Evolutionary conservation across 1,284 basidiomycete species (phyloP).

Genomic region (Cerrena zonata): DNA sequence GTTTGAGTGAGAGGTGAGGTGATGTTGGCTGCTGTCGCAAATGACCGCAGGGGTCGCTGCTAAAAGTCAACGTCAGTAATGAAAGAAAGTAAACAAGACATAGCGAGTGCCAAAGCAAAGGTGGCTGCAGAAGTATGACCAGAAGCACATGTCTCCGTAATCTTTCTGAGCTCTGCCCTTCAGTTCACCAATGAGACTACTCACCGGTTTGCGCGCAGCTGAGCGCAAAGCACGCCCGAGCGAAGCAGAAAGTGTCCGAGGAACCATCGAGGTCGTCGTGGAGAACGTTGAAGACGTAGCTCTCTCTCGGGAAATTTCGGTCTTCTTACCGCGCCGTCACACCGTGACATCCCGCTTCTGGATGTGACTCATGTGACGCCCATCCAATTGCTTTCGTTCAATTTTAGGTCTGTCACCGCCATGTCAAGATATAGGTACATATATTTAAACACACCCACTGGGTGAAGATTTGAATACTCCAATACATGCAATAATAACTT

Average conservation of each 20-base stretch:
- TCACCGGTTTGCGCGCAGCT: conserved; percentile 51
- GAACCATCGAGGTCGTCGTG: conserved; percentile 49
- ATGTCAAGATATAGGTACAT: too few species aligned
- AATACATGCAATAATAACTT: too few species aligned
- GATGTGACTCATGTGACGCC: not conserved
- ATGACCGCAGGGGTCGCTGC: conserved; percentile 42
- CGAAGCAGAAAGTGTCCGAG: conserved; percentile 54
- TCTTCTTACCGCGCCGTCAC: not conserved
- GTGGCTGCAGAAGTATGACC: too few species aligned
- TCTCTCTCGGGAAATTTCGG: not conserved
- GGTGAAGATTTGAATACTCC: too few species aligned
- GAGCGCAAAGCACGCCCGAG: conserved; percentile 58
- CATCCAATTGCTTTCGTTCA: not conserved
- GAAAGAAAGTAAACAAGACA: too few species aligned
- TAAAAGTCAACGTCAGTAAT: not conserved
- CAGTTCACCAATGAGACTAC: conserved; percentile 24
- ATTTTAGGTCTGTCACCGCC: not conserved
- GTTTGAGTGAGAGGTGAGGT: conserved; percentile 77
- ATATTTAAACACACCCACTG: too few species aligned
- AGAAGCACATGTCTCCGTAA: too few species aligned
- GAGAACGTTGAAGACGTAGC: conserved; percentile 13
- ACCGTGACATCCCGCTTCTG: not conserved
- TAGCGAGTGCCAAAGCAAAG: too few species aligned
- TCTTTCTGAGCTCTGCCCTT: too few species aligned
- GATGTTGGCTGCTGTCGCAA: conserved; percentile 67